Evolutionary conservation across 768 basidiomycete species (phyloP).

Genomic region (Boletus subcaerulescens): DNA sequence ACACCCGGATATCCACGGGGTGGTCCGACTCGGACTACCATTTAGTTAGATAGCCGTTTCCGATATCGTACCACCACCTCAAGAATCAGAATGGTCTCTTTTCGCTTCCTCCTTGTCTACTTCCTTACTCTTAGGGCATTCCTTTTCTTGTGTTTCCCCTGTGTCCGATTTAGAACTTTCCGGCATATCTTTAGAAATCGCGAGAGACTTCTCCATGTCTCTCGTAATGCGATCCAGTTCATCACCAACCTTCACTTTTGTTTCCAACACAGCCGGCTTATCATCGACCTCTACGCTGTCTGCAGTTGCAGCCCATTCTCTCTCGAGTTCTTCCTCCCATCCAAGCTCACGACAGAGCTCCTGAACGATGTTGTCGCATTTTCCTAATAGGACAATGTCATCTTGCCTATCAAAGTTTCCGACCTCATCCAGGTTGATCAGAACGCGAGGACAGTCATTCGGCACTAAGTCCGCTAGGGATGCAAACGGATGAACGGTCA

Average conservation of each 20-base stretch:
- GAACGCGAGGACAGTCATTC: slow-evolving; percentile 66
- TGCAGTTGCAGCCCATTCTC: slow-evolving; percentile 52
- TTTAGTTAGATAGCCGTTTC: too few species aligned
- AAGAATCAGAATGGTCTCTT: neutral
- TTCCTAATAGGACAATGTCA: slow-evolving; percentile 64
- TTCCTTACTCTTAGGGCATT: neutral
- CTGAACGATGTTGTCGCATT: slow-evolving; percentile 66
- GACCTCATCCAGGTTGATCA: slow-evolving; percentile 84
- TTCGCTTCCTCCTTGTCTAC: neutral
- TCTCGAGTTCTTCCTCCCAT: slow-evolving; percentile 65
- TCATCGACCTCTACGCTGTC: slow-evolving; percentile 23
- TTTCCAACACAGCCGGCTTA: slow-evolving; percentile 1
- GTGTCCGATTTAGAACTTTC: neutral
- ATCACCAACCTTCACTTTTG: slow-evolving; percentile 10
- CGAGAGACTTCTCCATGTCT: slow-evolving; percentile 20
- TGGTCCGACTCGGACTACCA: too few species aligned
- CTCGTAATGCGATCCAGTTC: slow-evolving; percentile 28
- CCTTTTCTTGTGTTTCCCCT: neutral
- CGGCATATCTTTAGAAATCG: slow-evolving; percentile 10
- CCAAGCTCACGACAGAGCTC: slow-evolving; percentile 66
- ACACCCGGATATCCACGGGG: too few species aligned
- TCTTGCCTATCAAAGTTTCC: slow-evolving; percentile 60
- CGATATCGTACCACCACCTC: too few species aligned
- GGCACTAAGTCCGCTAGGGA: slow-evolving; percentile 61
- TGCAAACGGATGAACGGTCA: slow-evolving; percentile 87